Conservation (phyloP, 2,329 filamentous ascomycete genomes). For the Chlorencoelia australis region DNA sequence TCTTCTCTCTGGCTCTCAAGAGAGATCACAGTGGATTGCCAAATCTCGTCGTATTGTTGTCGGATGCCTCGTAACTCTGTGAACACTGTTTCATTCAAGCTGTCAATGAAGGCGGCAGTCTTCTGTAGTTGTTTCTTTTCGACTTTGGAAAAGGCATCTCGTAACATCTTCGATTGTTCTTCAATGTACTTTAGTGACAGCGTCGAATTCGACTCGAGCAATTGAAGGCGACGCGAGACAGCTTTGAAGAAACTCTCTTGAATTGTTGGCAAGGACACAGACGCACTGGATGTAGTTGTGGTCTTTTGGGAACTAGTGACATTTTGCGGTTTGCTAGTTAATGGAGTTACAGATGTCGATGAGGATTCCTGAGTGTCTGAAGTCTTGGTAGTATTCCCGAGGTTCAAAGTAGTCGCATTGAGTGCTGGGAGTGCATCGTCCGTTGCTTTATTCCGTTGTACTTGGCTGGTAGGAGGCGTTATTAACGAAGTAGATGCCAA, state of each 20-base stretch:
- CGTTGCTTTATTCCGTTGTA: neutral
- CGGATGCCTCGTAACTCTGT: conserved; percentile 68
- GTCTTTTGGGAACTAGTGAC: conserved; percentile 14
- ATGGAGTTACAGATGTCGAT: conserved; percentile 6
- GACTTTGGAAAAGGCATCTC: conserved; percentile 76
- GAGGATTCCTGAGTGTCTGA: conserved; percentile 6
- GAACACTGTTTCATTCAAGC: conserved; percentile 80
- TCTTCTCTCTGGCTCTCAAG: conserved; percentile 82
- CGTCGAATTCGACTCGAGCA: conserved; percentile 86
- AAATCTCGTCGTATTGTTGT: conserved; percentile 88
- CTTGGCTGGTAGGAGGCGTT: conserved; percentile 3
- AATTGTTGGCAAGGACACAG: conserved; percentile 63
- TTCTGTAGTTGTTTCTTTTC: conserved; percentile 83
- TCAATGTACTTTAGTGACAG: conserved; percentile 93
- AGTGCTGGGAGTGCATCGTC: neutral
- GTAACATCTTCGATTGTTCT: conserved; percentile 82
- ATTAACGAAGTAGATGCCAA: conserved; percentile 1
- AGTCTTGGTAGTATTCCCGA: conserved; percentile 7
- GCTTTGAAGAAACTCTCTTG: conserved; percentile 98
- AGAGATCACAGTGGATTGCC: conserved; percentile 90
- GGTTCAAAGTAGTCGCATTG: neutral
- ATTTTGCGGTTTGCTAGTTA: conserved; percentile 13
- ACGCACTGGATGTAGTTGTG: conserved; percentile 32
- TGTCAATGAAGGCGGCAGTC: conserved; percentile 69
- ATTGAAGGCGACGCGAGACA: conserved; percentile 82